Conservation (phyloP, 1,139 yeast genomes). For the Yamadazyma dushanensis region DNA sequence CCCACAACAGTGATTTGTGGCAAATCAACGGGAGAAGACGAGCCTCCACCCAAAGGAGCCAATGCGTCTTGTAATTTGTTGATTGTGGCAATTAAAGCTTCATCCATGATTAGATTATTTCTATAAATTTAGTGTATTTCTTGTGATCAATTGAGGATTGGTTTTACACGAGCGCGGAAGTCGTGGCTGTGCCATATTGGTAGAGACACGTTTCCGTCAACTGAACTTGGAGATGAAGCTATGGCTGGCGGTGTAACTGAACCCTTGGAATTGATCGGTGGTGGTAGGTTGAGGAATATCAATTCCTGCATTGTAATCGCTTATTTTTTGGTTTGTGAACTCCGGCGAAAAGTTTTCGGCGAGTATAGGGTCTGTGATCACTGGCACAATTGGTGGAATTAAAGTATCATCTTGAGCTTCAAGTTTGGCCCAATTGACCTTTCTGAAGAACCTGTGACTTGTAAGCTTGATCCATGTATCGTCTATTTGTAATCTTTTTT, state of each 20-base stretch:
- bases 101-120: constrained; percentile 62
- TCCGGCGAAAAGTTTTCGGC: constrained; percentile 36
- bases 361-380: constrained; percentile 34
- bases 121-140: not conserved
- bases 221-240: constrained; percentile 21
- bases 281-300: constrained; percentile 11
- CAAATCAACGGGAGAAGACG: constrained; percentile 80
- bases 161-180: constrained; percentile 1
- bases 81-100: constrained; percentile 83
- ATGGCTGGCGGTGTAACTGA: constrained; percentile 31
- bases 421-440: constrained; percentile 28
- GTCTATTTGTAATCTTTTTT: constrained; percentile 69
- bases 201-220: constrained; percentile 1
- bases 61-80: constrained; percentile 92
- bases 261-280: constrained; percentile 23
- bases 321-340: constrained; percentile 27
- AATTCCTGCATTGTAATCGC: constrained; percentile 21
- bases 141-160: constrained; percentile 3
- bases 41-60: constrained; percentile 90
- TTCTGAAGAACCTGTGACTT: constrained; percentile 32
- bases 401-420: constrained; percentile 21
- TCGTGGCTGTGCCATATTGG: not conserved
- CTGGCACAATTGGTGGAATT: constrained; percentile 32
- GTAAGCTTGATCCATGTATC: constrained; percentile 35
- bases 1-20: constrained; percentile 98